Conservation (phyloP, 108 stramenopile species). For the Cyclotella kingstonii region DNA sequence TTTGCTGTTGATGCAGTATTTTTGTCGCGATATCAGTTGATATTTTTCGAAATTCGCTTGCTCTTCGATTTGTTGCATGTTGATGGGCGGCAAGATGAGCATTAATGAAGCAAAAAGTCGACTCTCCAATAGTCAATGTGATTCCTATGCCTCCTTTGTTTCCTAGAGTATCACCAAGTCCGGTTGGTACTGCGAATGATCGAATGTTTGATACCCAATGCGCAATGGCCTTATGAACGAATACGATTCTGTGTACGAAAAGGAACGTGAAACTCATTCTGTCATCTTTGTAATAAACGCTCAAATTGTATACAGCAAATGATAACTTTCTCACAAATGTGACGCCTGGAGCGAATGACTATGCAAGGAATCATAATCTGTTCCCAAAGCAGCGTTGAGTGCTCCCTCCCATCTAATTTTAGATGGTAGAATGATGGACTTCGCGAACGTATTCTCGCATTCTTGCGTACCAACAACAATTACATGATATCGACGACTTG, state of each 20-base stretch:
- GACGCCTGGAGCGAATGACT: constrained; percentile 59
- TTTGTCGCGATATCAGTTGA: constrained; percentile 22
- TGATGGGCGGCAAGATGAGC: constrained; percentile 95
- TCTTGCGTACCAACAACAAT: constrained; percentile 54
- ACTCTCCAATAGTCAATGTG: constrained; percentile 79
- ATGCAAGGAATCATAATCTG: constrained; percentile 38
- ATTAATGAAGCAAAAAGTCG: constrained; percentile 89
- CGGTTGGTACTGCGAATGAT: constrained; percentile 31
- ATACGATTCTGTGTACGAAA: constrained; percentile 18
- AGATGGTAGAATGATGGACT: constrained; percentile 37
- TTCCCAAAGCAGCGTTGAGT: constrained; percentile 28
- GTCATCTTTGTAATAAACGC: neutral
- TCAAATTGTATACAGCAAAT: neutral
- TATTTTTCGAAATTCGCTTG: constrained; percentile 35
- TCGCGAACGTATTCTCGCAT: constrained; percentile 57
- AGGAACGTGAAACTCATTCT: neutral
- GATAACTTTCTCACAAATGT: constrained; percentile 20
- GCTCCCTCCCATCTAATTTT: constrained; percentile 49
- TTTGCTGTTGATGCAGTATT: constrained; percentile 8
- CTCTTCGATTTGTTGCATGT: constrained; percentile 45
- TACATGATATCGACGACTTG: constrained; percentile 36
- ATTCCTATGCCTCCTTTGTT: constrained; percentile 96
- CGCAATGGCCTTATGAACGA: constrained; percentile 35
- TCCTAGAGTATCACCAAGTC: constrained; percentile 68
- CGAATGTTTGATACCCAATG: constrained; percentile 31